These are phyloP conservation scores for Arthromyces matolae DNA, from an alignment of 768 basidiomycete genomes.

Conservation along the genomic window DNA sequence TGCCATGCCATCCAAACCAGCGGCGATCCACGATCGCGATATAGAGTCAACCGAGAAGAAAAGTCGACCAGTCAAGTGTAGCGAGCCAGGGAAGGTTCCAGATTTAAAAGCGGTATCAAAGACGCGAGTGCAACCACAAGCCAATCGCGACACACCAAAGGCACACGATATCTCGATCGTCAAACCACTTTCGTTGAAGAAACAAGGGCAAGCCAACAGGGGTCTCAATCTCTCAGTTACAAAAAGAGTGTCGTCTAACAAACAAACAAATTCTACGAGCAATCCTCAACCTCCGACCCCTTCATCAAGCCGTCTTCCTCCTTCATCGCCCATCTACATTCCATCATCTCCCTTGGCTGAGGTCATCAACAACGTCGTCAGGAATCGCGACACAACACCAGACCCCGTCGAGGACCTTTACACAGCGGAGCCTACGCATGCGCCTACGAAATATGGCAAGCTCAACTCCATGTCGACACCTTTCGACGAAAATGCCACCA, in stretches of 20 bases:
- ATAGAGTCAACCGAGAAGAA: neutral
- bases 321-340: neutral
- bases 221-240: too few species aligned
- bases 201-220: too few species aligned
- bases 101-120: too few species aligned
- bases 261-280: neutral
- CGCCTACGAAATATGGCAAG: neutral
- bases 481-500: too few species aligned
- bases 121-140: neutral
- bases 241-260: neutral
- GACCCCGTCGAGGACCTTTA: neutral
- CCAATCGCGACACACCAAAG: neutral
- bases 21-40: too few species aligned
- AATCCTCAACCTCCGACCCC: neutral
- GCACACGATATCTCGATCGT: neutral
- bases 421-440: neutral
- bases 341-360: slow-evolving; percentile 9
- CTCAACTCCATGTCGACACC: too few species aligned
- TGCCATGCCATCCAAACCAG: neutral
- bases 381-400: neutral
- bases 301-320: slow-evolving; percentile 1
- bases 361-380: slow-evolving; percentile 10
- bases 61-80: too few species aligned
- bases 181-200: too few species aligned
- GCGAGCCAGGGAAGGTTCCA: too few species aligned